A percentile compares a stretch with the other conserved stretches of the same genome.
These are phyloP conservation scores for Drechslerella dactyloides DNA, from an alignment of 2,329 filamentous ascomycete genomes.

Conservation along the genomic window DNA sequence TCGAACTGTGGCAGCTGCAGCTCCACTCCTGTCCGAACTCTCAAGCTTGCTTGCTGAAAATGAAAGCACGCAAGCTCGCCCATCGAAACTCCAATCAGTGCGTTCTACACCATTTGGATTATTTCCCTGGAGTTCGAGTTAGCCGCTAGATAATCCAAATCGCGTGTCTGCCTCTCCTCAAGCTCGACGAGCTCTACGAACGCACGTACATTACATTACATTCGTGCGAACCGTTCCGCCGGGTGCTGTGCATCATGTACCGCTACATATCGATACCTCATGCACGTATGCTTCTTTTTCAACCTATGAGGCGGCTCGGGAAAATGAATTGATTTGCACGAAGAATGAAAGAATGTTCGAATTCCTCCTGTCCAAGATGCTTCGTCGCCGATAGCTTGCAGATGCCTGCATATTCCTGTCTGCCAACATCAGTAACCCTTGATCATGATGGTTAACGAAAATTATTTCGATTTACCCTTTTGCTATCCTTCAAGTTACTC, in stretches of 20 bases:
- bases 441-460: neutral
- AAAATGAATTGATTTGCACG: constrained; percentile 29
- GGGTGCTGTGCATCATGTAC: constrained; percentile 26
- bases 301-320: constrained; percentile 23
- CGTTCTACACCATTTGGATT: neutral
- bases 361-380: constrained; percentile 42
- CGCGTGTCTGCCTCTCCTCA: neutral
- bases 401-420: constrained; percentile 24
- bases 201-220: no score
- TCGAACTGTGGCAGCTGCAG: constrained; percentile 4
- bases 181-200: constrained; percentile 21
- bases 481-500: constrained; percentile 22
- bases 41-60: neutral
- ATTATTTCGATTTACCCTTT: constrained; percentile 1
- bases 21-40: neutral
- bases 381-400: constrained; percentile 24
- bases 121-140: constrained; percentile 14
- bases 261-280: constrained; percentile 42
- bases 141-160: constrained; percentile 31
- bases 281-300: constrained; percentile 7
- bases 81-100: neutral
- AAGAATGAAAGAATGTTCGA: constrained; percentile 4
- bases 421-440: constrained; percentile 16
- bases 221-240: no score
- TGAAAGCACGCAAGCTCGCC: neutral